A percentile compares a stretch with the other conserved stretches of the same genome.
These are phyloP conservation scores for Lactarius indigo DNA, from an alignment of 768 basidiomycete species.

Conservation along the genomic window DNA sequence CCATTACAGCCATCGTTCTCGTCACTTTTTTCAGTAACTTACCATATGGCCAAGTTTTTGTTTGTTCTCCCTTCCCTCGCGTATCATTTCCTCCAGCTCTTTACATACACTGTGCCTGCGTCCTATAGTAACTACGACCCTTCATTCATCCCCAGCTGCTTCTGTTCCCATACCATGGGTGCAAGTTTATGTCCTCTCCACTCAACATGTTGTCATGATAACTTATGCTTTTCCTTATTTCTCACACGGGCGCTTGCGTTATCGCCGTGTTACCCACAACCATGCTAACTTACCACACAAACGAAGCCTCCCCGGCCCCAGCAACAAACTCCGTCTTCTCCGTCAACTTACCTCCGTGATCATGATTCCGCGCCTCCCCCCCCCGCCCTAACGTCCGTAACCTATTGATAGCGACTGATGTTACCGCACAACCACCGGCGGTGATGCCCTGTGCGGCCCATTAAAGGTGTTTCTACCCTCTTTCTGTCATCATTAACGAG, in stretches of 20 bases:
- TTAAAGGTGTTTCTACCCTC: neutral
- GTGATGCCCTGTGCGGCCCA: neutral
- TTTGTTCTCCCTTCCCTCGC: constrained; percentile 2
- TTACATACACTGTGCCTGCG: constrained; percentile 1
- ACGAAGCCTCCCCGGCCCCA: neutral
- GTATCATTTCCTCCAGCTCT: neutral
- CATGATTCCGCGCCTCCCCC: neutral
- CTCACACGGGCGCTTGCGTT: neutral
- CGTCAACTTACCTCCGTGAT: neutral
- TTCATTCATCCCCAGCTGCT: neutral
- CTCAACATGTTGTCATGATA: neutral
- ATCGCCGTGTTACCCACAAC: neutral
- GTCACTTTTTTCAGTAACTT: neutral
- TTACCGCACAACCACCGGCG: neutral
- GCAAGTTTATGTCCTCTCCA: neutral
- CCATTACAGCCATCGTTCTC: neutral
- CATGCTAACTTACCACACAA: neutral
- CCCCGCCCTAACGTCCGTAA: neutral
- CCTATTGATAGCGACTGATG: neutral
- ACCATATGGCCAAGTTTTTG: neutral
- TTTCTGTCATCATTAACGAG: neutral
- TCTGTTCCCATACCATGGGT: neutral
- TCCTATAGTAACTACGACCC: neutral
- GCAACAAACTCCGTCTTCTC: neutral
- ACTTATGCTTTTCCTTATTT: neutral